These are phyloP conservation scores for Arthonia radiata DNA, from an alignment of 495 filamentous ascomycete genomes.

Conservation along the genomic window DNA sequence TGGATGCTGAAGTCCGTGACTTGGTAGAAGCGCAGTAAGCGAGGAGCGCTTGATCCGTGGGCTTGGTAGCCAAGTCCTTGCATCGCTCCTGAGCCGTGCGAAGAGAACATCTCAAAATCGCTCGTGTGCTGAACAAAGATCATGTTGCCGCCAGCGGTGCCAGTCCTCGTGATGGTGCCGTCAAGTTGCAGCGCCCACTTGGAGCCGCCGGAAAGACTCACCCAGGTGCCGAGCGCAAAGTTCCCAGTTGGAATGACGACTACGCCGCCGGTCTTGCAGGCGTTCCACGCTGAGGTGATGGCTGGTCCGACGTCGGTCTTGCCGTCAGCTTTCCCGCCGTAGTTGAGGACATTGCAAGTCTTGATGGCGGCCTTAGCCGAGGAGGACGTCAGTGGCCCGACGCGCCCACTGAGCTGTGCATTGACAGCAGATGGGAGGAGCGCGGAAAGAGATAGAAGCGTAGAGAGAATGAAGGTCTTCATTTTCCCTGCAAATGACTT, in stretches of 20 bases:
- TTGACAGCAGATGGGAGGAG: too few relatives aligned
- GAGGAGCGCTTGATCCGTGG: slow-evolving; percentile 10
- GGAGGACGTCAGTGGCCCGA: too few relatives aligned
- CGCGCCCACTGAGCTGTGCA: too few relatives aligned
- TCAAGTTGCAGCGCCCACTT: slow-evolving; percentile 23
- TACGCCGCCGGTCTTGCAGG: too few relatives aligned
- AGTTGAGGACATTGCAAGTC: slow-evolving; percentile 22
- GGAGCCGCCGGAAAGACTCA: slow-evolving; percentile 15
- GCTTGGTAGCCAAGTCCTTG: slow-evolving; percentile 26
- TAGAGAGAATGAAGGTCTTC: too few relatives aligned
- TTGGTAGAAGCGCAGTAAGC: slow-evolving; percentile 17
- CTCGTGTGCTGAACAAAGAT: slow-evolving; percentile 21
- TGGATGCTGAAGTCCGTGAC: slow-evolving; percentile 24
- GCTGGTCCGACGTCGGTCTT: slow-evolving; percentile 22
- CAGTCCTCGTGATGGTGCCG: slow-evolving; percentile 22
- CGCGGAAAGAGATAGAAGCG: too few relatives aligned
- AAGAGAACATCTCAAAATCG: slow-evolving; percentile 27
- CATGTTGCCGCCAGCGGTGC: slow-evolving; percentile 22
- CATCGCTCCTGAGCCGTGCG: slow-evolving; percentile 22
- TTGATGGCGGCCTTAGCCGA: too few relatives aligned
- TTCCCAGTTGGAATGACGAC: too few relatives aligned
- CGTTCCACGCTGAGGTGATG: slow-evolving; percentile 21
- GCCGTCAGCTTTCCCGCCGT: slow-evolving; percentile 22
- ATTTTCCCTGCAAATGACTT: too few relatives aligned
- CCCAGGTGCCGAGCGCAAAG: too few relatives aligned